Percentiles rank a stretch among this genome's conserved stretches.
Conservation (phyloP, 352 stramenopile species). For the Phytopythium helicoides region DNA sequence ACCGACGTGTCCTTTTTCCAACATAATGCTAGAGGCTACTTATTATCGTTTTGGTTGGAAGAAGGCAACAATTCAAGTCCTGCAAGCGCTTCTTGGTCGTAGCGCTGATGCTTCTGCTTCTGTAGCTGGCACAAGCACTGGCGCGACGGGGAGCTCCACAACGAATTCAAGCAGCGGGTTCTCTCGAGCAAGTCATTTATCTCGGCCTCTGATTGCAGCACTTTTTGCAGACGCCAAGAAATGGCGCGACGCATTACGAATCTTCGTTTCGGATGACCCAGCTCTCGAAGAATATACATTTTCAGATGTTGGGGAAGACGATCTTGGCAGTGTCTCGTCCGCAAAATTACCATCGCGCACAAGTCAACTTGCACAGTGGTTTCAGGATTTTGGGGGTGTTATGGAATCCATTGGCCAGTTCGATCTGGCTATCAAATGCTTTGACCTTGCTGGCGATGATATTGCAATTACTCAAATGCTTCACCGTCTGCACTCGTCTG, state of each 20-base stretch:
- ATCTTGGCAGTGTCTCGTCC: constrained; percentile 13
- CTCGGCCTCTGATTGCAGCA: constrained; percentile 33
- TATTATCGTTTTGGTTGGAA: constrained; percentile 63
- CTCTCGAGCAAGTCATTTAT: constrained; percentile 37
- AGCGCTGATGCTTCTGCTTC: constrained; percentile 10
- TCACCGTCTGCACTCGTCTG: constrained; percentile 16
- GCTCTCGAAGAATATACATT: constrained; percentile 72
- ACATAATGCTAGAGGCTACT: constrained; percentile 35
- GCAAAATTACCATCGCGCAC: constrained; percentile 68
- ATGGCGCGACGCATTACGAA: constrained; percentile 52
- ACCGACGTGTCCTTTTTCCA: constrained; percentile 41
- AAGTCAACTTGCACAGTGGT: constrained; percentile 28
- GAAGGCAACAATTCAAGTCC: constrained; percentile 41
- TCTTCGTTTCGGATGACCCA: constrained; percentile 49
- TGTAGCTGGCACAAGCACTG: constrained; percentile 4
- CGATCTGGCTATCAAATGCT: constrained; percentile 51
- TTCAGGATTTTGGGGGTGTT: constrained; percentile 37
- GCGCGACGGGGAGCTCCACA: background rate
- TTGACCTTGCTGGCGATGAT: constrained; percentile 74
- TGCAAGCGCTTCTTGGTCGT: constrained; percentile 34
- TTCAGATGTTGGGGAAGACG: constrained; percentile 22
- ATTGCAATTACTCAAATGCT: constrained; percentile 53
- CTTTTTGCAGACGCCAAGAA: constrained; percentile 51
- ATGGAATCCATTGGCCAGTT: constrained; percentile 55
- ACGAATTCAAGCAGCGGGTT: constrained; percentile 21